Evolutionary conservation across 2,329 filamentous ascomycete species (phyloP), one percentile per base, ranked within the genome.

Genomic region (Colletotrichum falcatum): DNA sequence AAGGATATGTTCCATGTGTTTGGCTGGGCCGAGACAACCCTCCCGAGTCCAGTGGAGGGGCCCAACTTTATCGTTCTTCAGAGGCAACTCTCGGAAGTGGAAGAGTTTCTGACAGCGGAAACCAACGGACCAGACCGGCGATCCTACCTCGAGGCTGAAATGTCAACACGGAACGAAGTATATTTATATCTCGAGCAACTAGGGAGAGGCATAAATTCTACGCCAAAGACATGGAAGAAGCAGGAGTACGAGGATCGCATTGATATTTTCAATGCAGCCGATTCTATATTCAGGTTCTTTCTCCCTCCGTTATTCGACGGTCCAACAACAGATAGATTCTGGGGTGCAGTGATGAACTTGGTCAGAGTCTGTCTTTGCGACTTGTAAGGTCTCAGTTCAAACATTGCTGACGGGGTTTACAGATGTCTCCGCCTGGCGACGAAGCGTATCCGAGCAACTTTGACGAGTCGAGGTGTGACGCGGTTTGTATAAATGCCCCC

Each of bases 221-320:
- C 35, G 5, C 54, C 62, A 26, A 67, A 60, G n/a, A 30, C 59
- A 5, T 63, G 58, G 64, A 69, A 73, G 46, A 74, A 78, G 9
- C 73, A 78, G 62, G 70, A 76, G 33, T 78, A 82, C 30, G 79
- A 82, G 30, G 75, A 76, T 12, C 76, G 76, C 2, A 73, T 83
- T 11, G 82, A 82, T 39, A 73, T 85, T 0, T 81, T 83, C 65
- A 84, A 84, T 66, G 78, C 78, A 37, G 79, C 80, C 1, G 80
- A 84, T 44, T 70, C 75, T 2, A 42, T 85, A 0, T 84, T 83
- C 70, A 75, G 75, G 9, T 81, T 85, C 46, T 86, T 85, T 66
- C 75, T 86, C 9, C 83, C 84, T 0, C 46, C 73, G 0, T 67
- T 75, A 1, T 79, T 79, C 28, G 74, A 79, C 11, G 80, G 79